Base-by-base conservation (phyloP, 768 basidiomycete genomes). In the Phanerochaete carnosa region DNA sequence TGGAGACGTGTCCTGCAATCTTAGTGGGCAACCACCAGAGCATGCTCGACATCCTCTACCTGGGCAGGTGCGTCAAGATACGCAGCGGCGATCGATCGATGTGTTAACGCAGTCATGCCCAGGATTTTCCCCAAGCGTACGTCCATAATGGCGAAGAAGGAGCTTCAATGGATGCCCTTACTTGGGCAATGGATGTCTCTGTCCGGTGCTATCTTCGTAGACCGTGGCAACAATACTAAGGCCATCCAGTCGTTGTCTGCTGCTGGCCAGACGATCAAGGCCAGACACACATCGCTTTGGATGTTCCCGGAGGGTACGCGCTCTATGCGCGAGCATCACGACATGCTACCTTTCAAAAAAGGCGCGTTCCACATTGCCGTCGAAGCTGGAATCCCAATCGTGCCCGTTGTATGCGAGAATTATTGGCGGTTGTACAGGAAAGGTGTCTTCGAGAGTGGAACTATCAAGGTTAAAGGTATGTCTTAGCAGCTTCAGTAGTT, bases 261-360 rank as follows among this genome's bases (percentile, higher is more conserved):
- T 16, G 96, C 94, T 0, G 92, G 88, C 1, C 81, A 89, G 65
- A 78, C 81, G 45, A 92, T 98, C 87, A 91, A 90, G 76, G 66
- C 72, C 32, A 73, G 77, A 37, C 75, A 83, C 62, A 80, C 90
- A 19, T 94, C 93, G 16, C 75, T 98, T 50, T 96, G 93, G 90
- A 87, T 99, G 74, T 98, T 94, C 76, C 94, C 96, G 0, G 97
- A 98, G 76, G 97, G 97, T 30, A 99, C 97, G 12, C 86, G 96
- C 35, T 86, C 92, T 46, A 83, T 83, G 59, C 80, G 81, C 23
- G 78, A 87, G 62, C 75, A 79, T 32, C 82, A 89, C 8, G 81
- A 83, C 32, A 75, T 99, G 71, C 79, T 91, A 5, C 89, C 93
- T 2, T 88, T 99, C 79, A 99, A 99, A 81, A 99, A 98, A 74